Base-by-base conservation (phyloP, 1,139 yeast genomes). In the Entelexis paramagnoliae region DNA sequence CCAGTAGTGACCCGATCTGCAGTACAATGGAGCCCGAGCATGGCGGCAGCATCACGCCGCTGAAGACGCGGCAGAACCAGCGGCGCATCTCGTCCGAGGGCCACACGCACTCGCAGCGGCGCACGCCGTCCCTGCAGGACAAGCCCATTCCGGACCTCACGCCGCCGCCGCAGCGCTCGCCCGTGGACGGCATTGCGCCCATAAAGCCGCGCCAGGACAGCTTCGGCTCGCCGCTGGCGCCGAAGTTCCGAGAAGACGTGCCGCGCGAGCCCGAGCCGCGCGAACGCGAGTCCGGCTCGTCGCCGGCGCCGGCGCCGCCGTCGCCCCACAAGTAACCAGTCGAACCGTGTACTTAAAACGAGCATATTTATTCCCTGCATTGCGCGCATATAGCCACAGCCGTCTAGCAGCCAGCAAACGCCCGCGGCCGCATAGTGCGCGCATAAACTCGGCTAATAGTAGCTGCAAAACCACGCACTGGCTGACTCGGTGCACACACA, bases 81-180 rank as follows among this genome's bases (percentile, higher is more conserved):
- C 52, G 59, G 17, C 45, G 56, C 28, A 50, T 58, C 42, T 43
- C 56, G 28, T 51, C 55, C 22, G 57, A 56, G 42, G 43, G 48
- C 16, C 58, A 52, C 29, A 51, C 50, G 16, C 55, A 56, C 46
- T 20, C 44, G 20, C 55, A 53, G 44, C 51, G 49, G 36, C 58
- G 60, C 10, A 52, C 57, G 28, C 60, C 60, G n/a, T 58, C 60
- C 7, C 48, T 58, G 19, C 53, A 56, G 36, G 59, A 54, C 32
- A 46, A 50, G 51, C 60, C 60, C n/a, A 51, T 57, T 11, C 60
- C 60, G 19, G 59, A 51, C 14, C 51, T 58, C 28, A 44, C 58
- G 5, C 60, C 60, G 28, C 58, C 58, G 34, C 44, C 51, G 13
- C 55, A 49, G 48, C 44, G 50, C 20, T 30, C 46, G 40, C 35